phyloP scores from a whole-genome alignment of 257 asterid species.

The Solanum chiquidenum region DNA sequence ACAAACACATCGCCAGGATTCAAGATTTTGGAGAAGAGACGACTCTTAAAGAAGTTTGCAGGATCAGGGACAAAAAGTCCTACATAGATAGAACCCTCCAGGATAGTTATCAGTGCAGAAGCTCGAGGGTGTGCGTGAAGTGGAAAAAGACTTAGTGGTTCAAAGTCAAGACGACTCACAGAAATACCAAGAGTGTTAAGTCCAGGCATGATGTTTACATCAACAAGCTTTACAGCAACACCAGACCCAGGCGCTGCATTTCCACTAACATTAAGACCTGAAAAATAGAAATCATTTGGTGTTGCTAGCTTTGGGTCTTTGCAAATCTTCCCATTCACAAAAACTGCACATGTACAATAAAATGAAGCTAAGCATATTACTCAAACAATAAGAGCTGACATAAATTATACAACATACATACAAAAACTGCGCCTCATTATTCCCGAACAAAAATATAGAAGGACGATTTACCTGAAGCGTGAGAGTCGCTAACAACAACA shows the following conservation, averaged over 20 bases:
- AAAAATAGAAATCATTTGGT: neutral
- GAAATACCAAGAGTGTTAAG: neutral
- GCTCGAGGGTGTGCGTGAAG: too few species aligned
- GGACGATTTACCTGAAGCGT: neutral
- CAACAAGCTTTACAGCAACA: neutral
- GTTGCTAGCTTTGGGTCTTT: neutral
- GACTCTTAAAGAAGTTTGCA: too few species aligned
- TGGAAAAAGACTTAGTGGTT: too few species aligned
- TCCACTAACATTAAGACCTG: neutral
- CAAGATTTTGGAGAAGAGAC: too few species aligned
- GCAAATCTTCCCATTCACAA: neutral
- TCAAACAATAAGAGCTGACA: neutral
- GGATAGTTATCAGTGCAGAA: too few species aligned
- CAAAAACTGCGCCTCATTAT: neutral
- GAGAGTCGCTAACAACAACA: neutral
- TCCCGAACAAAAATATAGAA: neutral
- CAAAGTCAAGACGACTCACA: too few species aligned
- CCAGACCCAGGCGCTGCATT: neutral
- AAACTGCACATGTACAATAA: neutral
- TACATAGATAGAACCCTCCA: too few species aligned
- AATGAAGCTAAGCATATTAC: neutral
- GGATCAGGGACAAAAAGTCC: too few species aligned
- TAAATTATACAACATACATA: neutral
- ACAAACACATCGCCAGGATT: too few species aligned
- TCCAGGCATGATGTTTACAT: neutral